phyloP scores from a whole-genome alignment of 2,329 filamentous ascomycete genomes.

The Zymoseptoria brevis region DNA sequence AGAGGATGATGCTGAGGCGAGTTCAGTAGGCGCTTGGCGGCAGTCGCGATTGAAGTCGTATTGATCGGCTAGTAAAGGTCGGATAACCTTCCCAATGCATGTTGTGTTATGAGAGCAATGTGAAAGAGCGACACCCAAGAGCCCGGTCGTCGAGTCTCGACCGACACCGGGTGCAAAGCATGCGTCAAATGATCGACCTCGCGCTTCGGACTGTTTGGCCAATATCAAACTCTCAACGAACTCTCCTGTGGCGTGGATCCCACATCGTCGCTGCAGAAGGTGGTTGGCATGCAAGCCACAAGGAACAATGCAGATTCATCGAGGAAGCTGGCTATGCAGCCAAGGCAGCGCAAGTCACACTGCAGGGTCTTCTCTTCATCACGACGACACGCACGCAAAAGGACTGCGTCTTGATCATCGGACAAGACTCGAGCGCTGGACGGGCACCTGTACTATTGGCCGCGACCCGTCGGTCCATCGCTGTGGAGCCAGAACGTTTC shows the following conservation, averaged over 20 bases:
- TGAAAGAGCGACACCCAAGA: neutral
- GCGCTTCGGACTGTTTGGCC: neutral
- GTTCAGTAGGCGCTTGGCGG: neutral
- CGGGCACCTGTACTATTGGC: constrained; percentile 8
- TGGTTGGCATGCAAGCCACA: neutral
- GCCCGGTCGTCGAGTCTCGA: neutral
- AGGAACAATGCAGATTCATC: neutral
- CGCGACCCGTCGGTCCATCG: constrained; percentile 15
- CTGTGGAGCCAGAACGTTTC: constrained; percentile 11
- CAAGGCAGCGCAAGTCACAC: neutral
- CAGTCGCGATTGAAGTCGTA: neutral
- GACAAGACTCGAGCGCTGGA: neutral
- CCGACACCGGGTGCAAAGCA: neutral
- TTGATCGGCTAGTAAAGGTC: neutral
- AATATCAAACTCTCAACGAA: neutral
- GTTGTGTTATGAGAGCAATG: neutral
- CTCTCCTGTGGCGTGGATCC: neutral
- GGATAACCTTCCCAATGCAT: neutral
- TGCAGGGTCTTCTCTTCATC: neutral
- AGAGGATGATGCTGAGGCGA: neutral
- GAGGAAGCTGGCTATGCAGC: neutral
- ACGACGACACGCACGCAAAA: neutral
- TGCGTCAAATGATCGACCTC: neutral
- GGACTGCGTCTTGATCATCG: neutral
- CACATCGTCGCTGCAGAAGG: neutral